Base-by-base conservation (phyloP, 2,329 filamentous ascomycete genomes). In the Penicillium sp. region DNA sequence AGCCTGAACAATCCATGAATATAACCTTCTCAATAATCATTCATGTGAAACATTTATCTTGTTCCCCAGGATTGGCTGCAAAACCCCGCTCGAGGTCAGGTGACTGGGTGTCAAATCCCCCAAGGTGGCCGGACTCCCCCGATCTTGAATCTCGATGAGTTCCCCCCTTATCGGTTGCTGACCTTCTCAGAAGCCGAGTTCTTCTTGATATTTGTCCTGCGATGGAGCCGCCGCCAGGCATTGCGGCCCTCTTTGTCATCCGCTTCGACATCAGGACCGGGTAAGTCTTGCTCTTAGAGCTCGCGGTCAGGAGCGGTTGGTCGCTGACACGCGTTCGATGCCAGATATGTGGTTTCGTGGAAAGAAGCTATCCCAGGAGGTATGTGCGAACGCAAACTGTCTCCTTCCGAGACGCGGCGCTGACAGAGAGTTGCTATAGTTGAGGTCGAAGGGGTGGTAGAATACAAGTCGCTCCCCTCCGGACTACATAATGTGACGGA, bases 381-480 rank as follows among this genome's bases (percentile, higher is more conserved):
- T 74, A 80, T 83, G 72, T 68, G 31, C 24, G 23, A 38, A 6
- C 18, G 15, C 33, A 34, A 36, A 12, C 39, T 6, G 24, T 18
- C 16, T 15, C 16, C 36, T 36, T 21, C 46, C 12, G 33, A 38
- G 15, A 28, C 48, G 52, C 52, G 45, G 53, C 50, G 46, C 61
- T 69, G 45, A 65, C 57, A 47, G 45, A 39, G 36, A 23, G 24
- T 23, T 8, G 43, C 23, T 15, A 53, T 52, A 81, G 79, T 84
- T 38, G 72, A 79, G 43, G 82, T 97, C 45, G 89, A 95, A 62
- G 90, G 90, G 50, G 85, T 88, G 23, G 90, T 96, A 65, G 94
- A 99, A 74, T 99, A 91, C 81, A 97, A 96, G 75, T 95, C 90
- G 56, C 81, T 99, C 43, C 94, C 94, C 2, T 97, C 93, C 0